Evolutionary conservation across 1,139 yeast species (phyloP).

Genomic region (Meyerozyma sp.): DNA sequence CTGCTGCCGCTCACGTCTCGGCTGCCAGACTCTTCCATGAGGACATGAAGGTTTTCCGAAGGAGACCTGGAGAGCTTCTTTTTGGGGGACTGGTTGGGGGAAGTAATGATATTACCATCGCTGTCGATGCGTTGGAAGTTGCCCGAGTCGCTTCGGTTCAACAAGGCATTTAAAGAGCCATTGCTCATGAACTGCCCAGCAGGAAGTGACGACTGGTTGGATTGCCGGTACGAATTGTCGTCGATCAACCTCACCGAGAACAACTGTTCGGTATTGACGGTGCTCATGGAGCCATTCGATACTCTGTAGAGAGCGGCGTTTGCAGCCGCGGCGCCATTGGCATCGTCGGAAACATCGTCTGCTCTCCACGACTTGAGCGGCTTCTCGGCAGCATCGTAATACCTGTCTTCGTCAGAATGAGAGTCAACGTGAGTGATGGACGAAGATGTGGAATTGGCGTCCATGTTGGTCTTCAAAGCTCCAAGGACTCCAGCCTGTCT

Average conservation of each 20-base stretch:
- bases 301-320: slow-evolving; percentile 21
- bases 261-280: slow-evolving; percentile 81
- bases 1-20: background rate
- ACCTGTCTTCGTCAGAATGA: slow-evolving; percentile 17
- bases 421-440: slow-evolving; percentile 37
- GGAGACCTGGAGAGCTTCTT: slow-evolving; percentile 20
- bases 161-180: slow-evolving; percentile 23
- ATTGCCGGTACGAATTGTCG: slow-evolving; percentile 33
- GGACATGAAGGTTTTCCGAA: slow-evolving; percentile 25
- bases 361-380: slow-evolving; percentile 77
- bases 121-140: slow-evolving; percentile 51
- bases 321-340: slow-evolving; percentile 16
- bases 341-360: slow-evolving; percentile 23
- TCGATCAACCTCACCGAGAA: slow-evolving; percentile 76
- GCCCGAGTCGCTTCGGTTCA: slow-evolving; percentile 30
- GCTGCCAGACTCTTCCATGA: slow-evolving; percentile 24
- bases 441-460: slow-evolving; percentile 25
- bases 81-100: slow-evolving; percentile 3
- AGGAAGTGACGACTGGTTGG: slow-evolving; percentile 21
- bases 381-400: slow-evolving; percentile 31
- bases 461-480: slow-evolving; percentile 10
- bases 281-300: slow-evolving; percentile 69
- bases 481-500: slow-evolving; percentile 34
- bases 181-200: slow-evolving; percentile 22
- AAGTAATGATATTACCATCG: slow-evolving; percentile 43